phyloP scores from a whole-genome alignment of 2,329 filamentous ascomycete species.

The Phoma sp. region DNA sequence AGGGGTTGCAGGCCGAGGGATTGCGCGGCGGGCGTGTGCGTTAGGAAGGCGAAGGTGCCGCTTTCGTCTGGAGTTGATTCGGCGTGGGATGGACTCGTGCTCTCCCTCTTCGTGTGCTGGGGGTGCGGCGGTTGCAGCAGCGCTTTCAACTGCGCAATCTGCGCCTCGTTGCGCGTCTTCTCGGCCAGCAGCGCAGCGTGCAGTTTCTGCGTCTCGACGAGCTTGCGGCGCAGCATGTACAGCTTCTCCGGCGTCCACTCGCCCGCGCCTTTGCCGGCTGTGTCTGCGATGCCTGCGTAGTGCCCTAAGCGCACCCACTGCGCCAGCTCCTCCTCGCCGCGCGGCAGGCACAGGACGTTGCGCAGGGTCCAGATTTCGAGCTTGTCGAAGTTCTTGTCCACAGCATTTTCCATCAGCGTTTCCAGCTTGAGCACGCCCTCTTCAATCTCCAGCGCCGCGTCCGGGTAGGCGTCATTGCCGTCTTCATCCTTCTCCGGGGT shows the following conservation, averaged over 20 bases:
- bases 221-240: conserved; percentile 71
- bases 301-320: conserved; percentile 83
- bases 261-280: neutral
- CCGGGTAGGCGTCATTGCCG: conserved; percentile 53
- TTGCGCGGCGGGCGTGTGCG: conserved; percentile 55
- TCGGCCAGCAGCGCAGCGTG: conserved; percentile 74
- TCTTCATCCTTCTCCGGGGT: conserved; percentile 53
- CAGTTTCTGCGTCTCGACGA: conserved; percentile 80
- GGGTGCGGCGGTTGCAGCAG: conserved; percentile 52
- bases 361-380: conserved; percentile 81
- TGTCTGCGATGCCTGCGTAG: conserved; percentile 69
- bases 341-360: conserved; percentile 65
- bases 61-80: neutral
- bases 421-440: conserved; percentile 68
- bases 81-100: conserved; percentile 1
- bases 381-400: conserved; percentile 60
- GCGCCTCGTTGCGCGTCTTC: conserved; percentile 71
- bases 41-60: conserved; percentile 62
- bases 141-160: conserved; percentile 69
- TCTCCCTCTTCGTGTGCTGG: conserved; percentile 25
- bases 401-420: conserved; percentile 56
- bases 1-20: conserved; percentile 53
- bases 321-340: conserved; percentile 64
- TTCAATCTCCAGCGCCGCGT: conserved; percentile 75
- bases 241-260: conserved; percentile 65